A percentile compares a stretch with the other conserved stretches of the same genome.
Conservation (phyloP, 805 yeast species). For the Candida palmyrensis region DNA sequence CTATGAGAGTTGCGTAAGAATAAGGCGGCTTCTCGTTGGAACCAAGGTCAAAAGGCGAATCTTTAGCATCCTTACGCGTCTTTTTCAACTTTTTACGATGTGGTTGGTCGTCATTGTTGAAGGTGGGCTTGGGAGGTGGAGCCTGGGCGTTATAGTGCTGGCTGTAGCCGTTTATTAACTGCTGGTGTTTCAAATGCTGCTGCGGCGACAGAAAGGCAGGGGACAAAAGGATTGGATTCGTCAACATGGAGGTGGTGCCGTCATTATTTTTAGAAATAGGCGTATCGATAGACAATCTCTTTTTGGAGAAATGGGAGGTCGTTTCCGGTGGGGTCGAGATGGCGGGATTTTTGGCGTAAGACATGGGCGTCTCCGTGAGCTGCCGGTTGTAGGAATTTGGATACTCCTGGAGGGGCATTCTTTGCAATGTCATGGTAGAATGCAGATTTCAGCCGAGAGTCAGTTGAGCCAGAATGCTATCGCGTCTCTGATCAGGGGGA, state of each 20-base stretch:
- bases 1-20: slow-evolving; percentile 90
- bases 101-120: slow-evolving; percentile 21
- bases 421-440: slow-evolving; percentile 7
- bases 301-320: slow-evolving; percentile 11
- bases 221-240: slow-evolving; percentile 18
- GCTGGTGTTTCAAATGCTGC: slow-evolving; percentile 8
- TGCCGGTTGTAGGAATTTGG: slow-evolving; percentile 6
- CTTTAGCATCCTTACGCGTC: slow-evolving; percentile 22
- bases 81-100: slow-evolving; percentile 26
- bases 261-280: slow-evolving; percentile 10
- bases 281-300: slow-evolving; percentile 13
- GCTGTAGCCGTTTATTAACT: slow-evolving; percentile 2
- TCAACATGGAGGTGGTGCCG: slow-evolving; percentile 2
- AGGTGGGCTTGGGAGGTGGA: slow-evolving; percentile 10
- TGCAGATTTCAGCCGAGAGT: no score
- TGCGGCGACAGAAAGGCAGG: slow-evolving; percentile 50
- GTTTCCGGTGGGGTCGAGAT: slow-evolving; percentile 37
- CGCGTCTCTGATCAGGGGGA: no score
- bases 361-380: slow-evolving; percentile 21
- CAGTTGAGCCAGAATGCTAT: no score
- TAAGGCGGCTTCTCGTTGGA: slow-evolving; percentile 82
- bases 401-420: slow-evolving; percentile 10
- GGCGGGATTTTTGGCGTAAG: slow-evolving; percentile 12
- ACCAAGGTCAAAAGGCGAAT: slow-evolving; percentile 37
- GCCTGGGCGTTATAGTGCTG: slow-evolving; percentile 3